These are phyloP conservation scores for Penicillium mononematosum DNA, from an alignment of 495 filamentous ascomycete species.

Conservation along the genomic window DNA sequence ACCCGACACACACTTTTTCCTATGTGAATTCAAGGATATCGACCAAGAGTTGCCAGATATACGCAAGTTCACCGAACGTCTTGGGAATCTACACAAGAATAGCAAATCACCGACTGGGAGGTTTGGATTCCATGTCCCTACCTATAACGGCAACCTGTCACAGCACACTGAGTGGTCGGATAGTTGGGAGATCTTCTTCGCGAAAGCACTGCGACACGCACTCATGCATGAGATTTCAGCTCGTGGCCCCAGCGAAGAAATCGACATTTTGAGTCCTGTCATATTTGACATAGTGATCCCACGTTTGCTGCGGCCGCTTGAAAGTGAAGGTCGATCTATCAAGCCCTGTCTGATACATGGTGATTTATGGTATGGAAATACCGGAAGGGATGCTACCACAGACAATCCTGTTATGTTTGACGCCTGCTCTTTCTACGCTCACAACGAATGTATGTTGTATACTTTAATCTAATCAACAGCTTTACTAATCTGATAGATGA, in stretches of 20 bases:
- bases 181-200: not conserved
- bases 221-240: not conserved
- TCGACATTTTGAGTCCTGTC: not conserved
- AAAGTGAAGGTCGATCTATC: not conserved
- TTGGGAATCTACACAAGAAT: not conserved
- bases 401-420: not conserved
- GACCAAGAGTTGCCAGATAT: not conserved
- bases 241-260: not conserved
- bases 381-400: not conserved
- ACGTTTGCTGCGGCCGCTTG: not conserved
- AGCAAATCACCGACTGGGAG: not conserved
- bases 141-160: not conserved
- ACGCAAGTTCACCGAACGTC: not conserved
- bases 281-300: not conserved
- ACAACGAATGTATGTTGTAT: not conserved
- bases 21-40: not conserved
- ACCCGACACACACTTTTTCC: not conserved
- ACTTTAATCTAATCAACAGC: not conserved
- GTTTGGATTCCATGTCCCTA: not conserved
- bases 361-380: not conserved
- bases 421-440: not conserved
- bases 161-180: not conserved
- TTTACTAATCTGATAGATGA: not conserved
- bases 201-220: not conserved
- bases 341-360: not conserved